Conservation (phyloP, 129 eudicot species). For the Artemisia annua region DNA sequence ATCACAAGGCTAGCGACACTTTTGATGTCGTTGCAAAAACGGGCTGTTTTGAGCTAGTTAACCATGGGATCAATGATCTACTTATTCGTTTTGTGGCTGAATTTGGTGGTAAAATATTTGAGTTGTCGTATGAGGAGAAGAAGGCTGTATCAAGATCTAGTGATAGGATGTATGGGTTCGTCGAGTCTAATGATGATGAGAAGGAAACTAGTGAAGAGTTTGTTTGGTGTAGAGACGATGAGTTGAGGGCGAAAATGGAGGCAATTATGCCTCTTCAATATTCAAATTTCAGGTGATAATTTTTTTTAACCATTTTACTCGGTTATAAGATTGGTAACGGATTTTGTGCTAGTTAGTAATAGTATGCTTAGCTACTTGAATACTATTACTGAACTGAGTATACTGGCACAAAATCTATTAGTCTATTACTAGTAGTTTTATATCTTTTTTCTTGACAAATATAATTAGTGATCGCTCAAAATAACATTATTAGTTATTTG, state of each 20-base stretch:
- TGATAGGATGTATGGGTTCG: slow-evolving; percentile 61
- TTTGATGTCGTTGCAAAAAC: slow-evolving; percentile 35
- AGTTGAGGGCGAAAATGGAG: slow-evolving; percentile 56
- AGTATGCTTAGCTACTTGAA: too few relatives aligned
- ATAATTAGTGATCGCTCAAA: too few relatives aligned
- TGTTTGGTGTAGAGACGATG: slow-evolving; percentile 64
- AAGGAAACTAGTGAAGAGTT: slow-evolving; percentile 61
- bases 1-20: background rate
- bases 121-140: slow-evolving; percentile 56
- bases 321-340: too few relatives aligned
- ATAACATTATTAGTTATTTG: too few relatives aligned
- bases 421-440: too few relatives aligned
- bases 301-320: background rate
- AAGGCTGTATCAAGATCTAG: slow-evolving; percentile 39
- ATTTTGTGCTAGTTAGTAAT: too few relatives aligned
- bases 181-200: slow-evolving; percentile 65
- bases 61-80: slow-evolving; percentile 54
- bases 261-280: slow-evolving; percentile 51
- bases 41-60: slow-evolving; percentile 72
- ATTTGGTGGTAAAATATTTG: slow-evolving; percentile 51
- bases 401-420: too few relatives aligned
- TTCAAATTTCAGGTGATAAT: slow-evolving; percentile 69
- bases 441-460: too few relatives aligned
- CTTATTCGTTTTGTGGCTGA: slow-evolving; percentile 29
- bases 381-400: too few relatives aligned